Percentiles rank a stretch among this genome's conserved stretches.
phyloP scores from a whole-genome alignment of 306 rosid species.

The Mucuna pruriens region DNA sequence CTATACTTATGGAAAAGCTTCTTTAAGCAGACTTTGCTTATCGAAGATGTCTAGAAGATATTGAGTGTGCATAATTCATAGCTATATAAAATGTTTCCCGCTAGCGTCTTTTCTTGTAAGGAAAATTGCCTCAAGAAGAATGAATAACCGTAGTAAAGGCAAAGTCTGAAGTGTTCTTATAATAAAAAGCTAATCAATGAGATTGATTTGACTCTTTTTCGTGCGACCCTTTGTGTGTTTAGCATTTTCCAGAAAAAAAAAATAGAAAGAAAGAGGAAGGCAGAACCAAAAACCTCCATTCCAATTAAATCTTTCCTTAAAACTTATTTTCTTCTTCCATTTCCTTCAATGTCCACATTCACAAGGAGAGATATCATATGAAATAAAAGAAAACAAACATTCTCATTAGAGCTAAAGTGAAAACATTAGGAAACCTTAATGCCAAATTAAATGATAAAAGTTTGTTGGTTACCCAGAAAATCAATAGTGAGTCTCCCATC shows the following conservation, averaged over 20 bases:
- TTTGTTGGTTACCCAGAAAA: slow-evolving; percentile 65
- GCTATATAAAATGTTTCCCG: slow-evolving; percentile 16
- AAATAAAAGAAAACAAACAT: background rate
- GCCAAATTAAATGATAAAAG: background rate
- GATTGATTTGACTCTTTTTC: background rate
- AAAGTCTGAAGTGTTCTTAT: background rate
- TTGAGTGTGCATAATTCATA: background rate
- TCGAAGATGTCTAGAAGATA: background rate
- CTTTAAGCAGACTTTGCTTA: no score
- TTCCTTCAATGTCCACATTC: background rate
- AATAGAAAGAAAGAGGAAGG: background rate
- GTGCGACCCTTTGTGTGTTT: background rate
- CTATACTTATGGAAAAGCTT: no score
- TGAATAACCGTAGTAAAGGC: background rate
- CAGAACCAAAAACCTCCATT: slow-evolving; percentile 3
- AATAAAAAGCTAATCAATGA: background rate
- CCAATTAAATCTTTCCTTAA: background rate
- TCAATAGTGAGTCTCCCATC: slow-evolving; percentile 84
- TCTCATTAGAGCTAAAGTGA: background rate
- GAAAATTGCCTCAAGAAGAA: slow-evolving; percentile 3
- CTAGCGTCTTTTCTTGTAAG: background rate
- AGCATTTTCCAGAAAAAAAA: background rate
- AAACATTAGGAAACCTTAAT: background rate
- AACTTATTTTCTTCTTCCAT: background rate
- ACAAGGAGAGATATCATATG: background rate